Percentiles rank a stretch among this genome's conserved stretches.
phyloP scores from a whole-genome alignment of 1,284 basidiomycete genomes.

The Cutaneotrichosporon sp. region DNA sequence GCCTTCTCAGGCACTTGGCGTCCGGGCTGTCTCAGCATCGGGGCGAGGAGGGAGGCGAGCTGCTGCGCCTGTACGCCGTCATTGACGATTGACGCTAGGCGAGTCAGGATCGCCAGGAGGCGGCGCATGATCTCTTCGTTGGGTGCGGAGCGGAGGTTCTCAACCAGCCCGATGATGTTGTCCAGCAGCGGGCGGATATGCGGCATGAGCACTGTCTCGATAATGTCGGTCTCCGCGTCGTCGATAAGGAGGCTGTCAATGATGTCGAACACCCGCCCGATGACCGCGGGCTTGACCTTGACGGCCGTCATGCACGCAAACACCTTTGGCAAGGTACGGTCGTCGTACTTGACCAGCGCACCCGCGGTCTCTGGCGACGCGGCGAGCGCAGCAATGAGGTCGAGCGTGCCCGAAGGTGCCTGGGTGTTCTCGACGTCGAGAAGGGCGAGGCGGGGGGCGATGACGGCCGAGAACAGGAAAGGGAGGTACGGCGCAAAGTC shows the following conservation, averaged over 20 bases:
- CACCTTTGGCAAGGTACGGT: conserved; percentile 65
- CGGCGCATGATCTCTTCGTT: conserved; percentile 72
- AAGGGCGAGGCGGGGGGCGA: conserved; percentile 72
- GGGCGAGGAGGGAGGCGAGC: conserved; percentile 70
- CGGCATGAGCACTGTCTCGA: conserved; percentile 58
- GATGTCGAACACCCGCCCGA: conserved; percentile 79
- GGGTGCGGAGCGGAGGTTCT: conserved; percentile 53
- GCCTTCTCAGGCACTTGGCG: conserved; percentile 78
- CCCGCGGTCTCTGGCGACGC: conserved; percentile 56
- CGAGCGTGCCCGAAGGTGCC: conserved; percentile 80
- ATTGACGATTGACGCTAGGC: conserved; percentile 69
- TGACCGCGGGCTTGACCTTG: conserved; percentile 81
- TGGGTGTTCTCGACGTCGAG: conserved; percentile 87
- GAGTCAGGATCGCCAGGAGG: conserved; percentile 74
- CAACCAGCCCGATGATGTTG: conserved; percentile 68
- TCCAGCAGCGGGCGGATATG: conserved; percentile 70
- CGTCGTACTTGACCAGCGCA: conserved; percentile 68
- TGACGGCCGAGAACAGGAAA: conserved; percentile 64
- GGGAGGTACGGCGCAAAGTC: conserved; percentile 70
- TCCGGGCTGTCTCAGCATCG: conserved; percentile 71
- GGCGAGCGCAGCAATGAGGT: conserved; percentile 80
- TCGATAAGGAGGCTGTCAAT: conserved; percentile 67
- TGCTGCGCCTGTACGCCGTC: conserved; percentile 68
- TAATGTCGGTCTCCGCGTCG: conserved; percentile 45
- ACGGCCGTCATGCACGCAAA: conserved; percentile 75